A percentile compares a stretch with the other conserved stretches of the same genome.
phyloP scores from a whole-genome alignment of 495 filamentous ascomycete genomes.

The Penicillium riverlandense region DNA sequence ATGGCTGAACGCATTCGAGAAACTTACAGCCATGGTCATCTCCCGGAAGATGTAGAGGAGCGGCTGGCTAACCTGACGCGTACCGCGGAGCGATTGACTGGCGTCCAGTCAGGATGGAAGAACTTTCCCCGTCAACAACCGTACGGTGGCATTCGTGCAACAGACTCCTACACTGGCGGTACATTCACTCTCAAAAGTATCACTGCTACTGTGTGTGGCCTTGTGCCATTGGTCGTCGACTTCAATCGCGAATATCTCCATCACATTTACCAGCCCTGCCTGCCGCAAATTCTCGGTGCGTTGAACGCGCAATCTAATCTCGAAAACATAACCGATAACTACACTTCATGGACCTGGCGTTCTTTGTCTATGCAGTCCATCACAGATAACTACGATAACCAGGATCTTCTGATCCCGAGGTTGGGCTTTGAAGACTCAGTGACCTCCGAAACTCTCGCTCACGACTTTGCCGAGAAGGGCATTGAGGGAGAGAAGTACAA shows the following conservation, averaged over 20 bases:
- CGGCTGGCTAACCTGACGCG: constrained; percentile 24
- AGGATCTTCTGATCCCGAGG: constrained; percentile 13
- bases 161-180: constrained; percentile 25
- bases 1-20: constrained; percentile 14
- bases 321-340: constrained; percentile 13
- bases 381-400: constrained; percentile 18
- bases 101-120: constrained; percentile 7
- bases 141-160: constrained; percentile 29
- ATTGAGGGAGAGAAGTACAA: constrained; percentile 22
- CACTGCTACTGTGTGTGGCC: constrained; percentile 30
- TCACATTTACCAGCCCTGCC: constrained; percentile 38
- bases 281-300: constrained; percentile 29
- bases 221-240: constrained; percentile 32
- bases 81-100: constrained; percentile 28
- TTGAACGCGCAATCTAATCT: constrained; percentile 21
- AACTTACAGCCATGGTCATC: constrained; percentile 19
- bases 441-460: constrained; percentile 20
- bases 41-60: constrained; percentile 18
- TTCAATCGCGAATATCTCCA: constrained; percentile 30
- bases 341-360: constrained; percentile 19
- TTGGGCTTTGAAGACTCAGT: constrained; percentile 28
- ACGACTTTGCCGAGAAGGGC: constrained; percentile 16
- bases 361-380: constrained; percentile 26
- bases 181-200: constrained; percentile 38
- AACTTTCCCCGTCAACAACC: constrained; percentile 7